Base-by-base conservation (phyloP, 306 rosid species). In the Dalbergia oliveri region DNA sequence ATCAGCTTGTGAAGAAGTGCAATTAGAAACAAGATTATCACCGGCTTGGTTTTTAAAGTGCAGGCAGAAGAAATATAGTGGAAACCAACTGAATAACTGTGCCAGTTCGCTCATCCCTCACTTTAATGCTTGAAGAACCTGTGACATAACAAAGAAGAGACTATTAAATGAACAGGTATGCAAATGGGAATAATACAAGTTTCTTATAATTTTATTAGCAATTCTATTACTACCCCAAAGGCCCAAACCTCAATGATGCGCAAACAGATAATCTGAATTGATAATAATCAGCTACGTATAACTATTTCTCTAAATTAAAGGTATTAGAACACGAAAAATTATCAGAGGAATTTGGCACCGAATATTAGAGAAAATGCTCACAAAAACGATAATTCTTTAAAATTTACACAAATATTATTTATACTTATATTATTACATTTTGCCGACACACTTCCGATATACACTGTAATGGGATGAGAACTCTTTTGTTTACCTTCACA, bases 111-210 rank as follows among this genome's bases (percentile, higher is more conserved):
- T 95, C 98, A 79, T 95, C 99, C 81, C 76, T 74, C 60, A 95
- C 96, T 87, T 89, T 71, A 83, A 95, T 93, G 85, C 81, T 88
- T 56, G 99, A 95, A 9, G 99, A 95, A 78, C 99, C 99, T 93
- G 97, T 83, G 81, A 87, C 45, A 72, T 76, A 81, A 44, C 78
- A 89, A 16, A 43, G 0, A 26, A 76, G 80, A 81, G 19, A 69
- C 47, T 63, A 62, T 12, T 66, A 81, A 71, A 80, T 67, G 23
- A 60, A 47, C 7, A 34, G 9, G 23, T 69, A 59, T 47, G 31
- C 26, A 35, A 50, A 72, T 50, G 41, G 37, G 63, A 82, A 69
- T 9, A n/a, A 57, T 63, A 76, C 76, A 79, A 62, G 54, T 33
- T 57, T 81, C 79, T 26, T 43, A 49, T n/a, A 16, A 59, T 43